Conservation (phyloP, 768 basidiomycete species). For the Kwoniella dendrophila region DNA sequence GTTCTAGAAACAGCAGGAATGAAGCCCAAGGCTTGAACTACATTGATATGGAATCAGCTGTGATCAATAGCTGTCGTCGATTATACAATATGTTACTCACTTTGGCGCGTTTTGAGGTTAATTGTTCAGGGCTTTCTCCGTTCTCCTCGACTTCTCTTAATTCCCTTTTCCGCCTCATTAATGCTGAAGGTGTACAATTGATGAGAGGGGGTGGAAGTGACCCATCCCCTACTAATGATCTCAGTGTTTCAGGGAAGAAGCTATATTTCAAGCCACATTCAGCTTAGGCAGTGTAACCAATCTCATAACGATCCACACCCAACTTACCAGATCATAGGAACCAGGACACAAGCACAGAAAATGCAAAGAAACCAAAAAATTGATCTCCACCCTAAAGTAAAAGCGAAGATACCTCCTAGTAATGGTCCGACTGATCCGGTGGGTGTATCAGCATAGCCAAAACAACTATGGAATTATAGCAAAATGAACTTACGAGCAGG, state of each 20-base stretch:
- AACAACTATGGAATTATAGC: not conserved
- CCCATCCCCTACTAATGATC: slow-evolving; percentile 52
- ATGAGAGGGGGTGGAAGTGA: slow-evolving; percentile 49
- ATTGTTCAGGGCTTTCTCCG: slow-evolving; percentile 21
- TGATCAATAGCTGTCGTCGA: not conserved
- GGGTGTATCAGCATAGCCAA: not conserved
- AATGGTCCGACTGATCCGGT: slow-evolving; percentile 25
- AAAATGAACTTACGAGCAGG: slow-evolving; percentile 26
- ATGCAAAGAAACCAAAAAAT: slow-evolving; percentile 54
- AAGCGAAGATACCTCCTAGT: slow-evolving; percentile 57
- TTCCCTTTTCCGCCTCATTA: slow-evolving; percentile 24
- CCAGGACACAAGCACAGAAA: slow-evolving; percentile 32
- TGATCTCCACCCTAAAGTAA: slow-evolving; percentile 65
- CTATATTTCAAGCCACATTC: not conserved
- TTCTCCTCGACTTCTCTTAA: slow-evolving; percentile 17
- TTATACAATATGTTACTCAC: slow-evolving; percentile 26
- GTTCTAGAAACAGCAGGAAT: slow-evolving; percentile 43
- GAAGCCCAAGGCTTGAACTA: slow-evolving; percentile 45
- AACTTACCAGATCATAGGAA: slow-evolving; percentile 57
- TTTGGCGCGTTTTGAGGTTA: slow-evolving; percentile 31
- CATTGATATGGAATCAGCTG: not conserved
- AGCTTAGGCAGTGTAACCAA: not conserved
- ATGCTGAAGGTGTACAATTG: slow-evolving; percentile 36
- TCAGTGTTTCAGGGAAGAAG: slow-evolving; percentile 61
- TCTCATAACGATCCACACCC: not conserved